Evolutionary conservation across 768 basidiomycete genomes (phyloP).

Genomic region (Lyophyllum shimeji): DNA sequence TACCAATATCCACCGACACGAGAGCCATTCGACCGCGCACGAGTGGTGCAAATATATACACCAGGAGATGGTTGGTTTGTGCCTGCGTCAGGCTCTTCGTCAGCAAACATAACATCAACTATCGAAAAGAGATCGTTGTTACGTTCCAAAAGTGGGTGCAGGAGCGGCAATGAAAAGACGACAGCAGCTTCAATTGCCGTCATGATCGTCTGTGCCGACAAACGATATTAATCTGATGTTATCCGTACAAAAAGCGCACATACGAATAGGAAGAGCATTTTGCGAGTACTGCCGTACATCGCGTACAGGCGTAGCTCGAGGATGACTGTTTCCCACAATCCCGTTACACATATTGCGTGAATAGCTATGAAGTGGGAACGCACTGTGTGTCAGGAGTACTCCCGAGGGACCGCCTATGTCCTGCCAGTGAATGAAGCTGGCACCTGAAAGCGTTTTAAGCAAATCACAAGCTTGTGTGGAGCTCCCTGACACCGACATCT

Average conservation of each 20-base stretch:
- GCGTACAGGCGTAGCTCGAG: conserved; percentile 28
- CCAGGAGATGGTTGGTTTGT: conserved; percentile 23
- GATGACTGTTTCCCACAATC: conserved; percentile 18
- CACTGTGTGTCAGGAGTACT: neutral
- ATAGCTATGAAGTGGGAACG: neutral
- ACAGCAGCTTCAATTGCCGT: neutral
- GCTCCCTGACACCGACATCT: no score
- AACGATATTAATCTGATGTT: no score
- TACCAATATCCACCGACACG: conserved; percentile 26
- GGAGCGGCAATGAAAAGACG: conserved; percentile 1
- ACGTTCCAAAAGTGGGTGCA: neutral
- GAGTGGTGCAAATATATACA: conserved; percentile 28
- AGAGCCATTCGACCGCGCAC: conserved; percentile 17
- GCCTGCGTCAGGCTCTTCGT: no score
- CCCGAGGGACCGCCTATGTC: no score
- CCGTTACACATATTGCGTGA: no score
- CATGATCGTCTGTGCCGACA: neutral
- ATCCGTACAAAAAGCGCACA: neutral
- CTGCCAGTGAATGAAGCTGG: no score
- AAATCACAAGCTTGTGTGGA: no score
- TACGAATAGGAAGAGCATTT: conserved; percentile 19
- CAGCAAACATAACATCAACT: no score
- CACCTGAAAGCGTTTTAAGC: no score
- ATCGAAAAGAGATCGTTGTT: no score
- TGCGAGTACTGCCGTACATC: conserved; percentile 23